Percentiles rank a stretch among this genome's conserved stretches.
phyloP scores from a whole-genome alignment of 1,139 yeast species.

The Yarrowia galli region DNA sequence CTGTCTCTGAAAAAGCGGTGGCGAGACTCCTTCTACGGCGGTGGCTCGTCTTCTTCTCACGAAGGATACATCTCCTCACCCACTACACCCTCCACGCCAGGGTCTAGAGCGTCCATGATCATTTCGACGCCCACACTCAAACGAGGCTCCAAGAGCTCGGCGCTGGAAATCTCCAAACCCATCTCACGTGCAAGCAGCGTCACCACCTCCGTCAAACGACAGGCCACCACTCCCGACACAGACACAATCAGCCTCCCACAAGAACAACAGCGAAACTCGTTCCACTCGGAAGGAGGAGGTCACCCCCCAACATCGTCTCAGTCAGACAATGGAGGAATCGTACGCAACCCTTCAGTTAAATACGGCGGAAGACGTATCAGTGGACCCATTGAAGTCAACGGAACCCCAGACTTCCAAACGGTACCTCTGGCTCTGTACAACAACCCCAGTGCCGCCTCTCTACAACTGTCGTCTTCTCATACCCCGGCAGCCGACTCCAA shows the following conservation, averaged over 20 bases:
- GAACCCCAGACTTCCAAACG: constrained; percentile 25
- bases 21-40: constrained; percentile 23
- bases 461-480: constrained; percentile 14
- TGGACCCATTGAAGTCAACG: constrained; percentile 25
- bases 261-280: background rate
- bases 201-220: background rate
- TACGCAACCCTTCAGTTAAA: background rate
- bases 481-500: background rate
- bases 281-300: background rate
- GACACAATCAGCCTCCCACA: too few relatives aligned
- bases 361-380: constrained; percentile 29
- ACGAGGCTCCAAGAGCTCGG: background rate
- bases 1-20: constrained; percentile 31
- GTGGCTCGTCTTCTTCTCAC: background rate
- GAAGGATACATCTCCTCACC: background rate
- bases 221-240: background rate
- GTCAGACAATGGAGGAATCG: background rate
- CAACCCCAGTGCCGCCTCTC: background rate
- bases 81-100: background rate
- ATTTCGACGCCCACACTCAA: constrained; percentile 5
- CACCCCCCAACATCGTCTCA: background rate
- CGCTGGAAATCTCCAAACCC: constrained; percentile 11
- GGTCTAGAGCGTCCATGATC: background rate
- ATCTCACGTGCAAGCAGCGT: background rate
- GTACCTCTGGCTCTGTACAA: constrained; percentile 5